Base-by-base conservation (phyloP, 1,284 basidiomycete species). In the Tylopilus sp. region DNA sequence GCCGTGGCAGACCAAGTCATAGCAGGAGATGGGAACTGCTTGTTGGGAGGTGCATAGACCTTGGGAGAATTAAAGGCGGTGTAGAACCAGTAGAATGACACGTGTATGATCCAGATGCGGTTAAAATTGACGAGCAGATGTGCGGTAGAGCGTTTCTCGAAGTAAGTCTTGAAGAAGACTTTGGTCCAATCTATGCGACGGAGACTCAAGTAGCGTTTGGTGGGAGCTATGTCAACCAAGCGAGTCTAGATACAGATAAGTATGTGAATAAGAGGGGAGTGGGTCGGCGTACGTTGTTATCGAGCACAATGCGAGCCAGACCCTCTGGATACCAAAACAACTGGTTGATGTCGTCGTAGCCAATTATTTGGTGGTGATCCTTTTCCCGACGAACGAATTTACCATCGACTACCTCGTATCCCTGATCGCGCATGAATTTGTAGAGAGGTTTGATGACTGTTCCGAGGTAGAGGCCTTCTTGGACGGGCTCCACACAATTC, bases 271-370 rank as follows among this genome's bases (percentile, higher is more conserved):
- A 30, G 21, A 34, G 8, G 40, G 6, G 1, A 10, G 28, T 0
- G 43, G n/a, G 23, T 1, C 8, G 15, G 73, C 81, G 47, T 60
- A 90, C 89, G 63, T 89, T 89, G 70, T 97, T 94, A 45, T 77
- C 80, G 29, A 99, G 77, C 11, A 92, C 81, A 60, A 99, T 98
- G 60, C 92, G 86, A 5, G 91, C 89, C 55, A 99, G 81, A 46
- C 96, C 96, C 70, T 99, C 97, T 7, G 97, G 97, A 69, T 99
- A 99, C 96, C 96, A 99, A 74, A 99, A 99, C 19, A 99, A 76
- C 68, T 99, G 97, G 71, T 99, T 99, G 72, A 99, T 92, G 66
- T 99, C 96, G 69, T 99, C 96, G 67, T 99, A 99, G 23, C 96
- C 96, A 61, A 98, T 97, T 66, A 97, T 92, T 60, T 92, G 76